These are phyloP conservation scores for Gilbertella persicaria DNA, from an alignment of 371 early-diverging fungal species.

Conservation along the genomic window DNA sequence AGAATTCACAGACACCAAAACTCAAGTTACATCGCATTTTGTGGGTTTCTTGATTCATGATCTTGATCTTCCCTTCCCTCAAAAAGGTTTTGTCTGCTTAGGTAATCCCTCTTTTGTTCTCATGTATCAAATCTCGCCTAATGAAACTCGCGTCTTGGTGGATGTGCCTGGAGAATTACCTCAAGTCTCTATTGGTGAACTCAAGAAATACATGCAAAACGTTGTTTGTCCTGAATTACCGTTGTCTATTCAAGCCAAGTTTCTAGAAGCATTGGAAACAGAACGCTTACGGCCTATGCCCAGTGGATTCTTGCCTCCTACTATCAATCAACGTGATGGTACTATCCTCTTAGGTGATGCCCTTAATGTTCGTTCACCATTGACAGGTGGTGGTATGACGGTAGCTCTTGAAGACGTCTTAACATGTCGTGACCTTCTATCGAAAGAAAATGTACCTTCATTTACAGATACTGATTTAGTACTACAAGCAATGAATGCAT, in stretches of 20 bases:
- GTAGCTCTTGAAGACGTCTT: constrained; percentile 91
- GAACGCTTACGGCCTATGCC: constrained; percentile 87
- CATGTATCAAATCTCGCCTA: constrained; percentile 89
- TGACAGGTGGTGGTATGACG: constrained; percentile 97
- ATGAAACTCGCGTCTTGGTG: constrained; percentile 89
- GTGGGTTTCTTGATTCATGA: constrained; percentile 78
- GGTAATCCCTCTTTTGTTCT: constrained; percentile 88
- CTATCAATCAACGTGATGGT: constrained; percentile 66
- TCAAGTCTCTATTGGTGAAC: constrained; percentile 58
- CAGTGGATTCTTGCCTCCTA: constrained; percentile 83
- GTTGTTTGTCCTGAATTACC: constrained; percentile 75
- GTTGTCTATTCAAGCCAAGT: constrained; percentile 57
- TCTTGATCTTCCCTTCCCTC: constrained; percentile 74
- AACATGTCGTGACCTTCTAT: constrained; percentile 58
- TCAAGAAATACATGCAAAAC: constrained; percentile 65
- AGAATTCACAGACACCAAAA: constrained; percentile 56
- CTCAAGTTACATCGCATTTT: constrained; percentile 72
- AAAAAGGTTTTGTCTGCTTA: constrained; percentile 91
- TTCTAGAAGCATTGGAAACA: constrained; percentile 70
- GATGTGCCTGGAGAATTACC: constrained; percentile 93
- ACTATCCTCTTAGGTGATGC: constrained; percentile 90
- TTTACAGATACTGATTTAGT: constrained; percentile 54
- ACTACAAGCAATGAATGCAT: constrained; percentile 56
- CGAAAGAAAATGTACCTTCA: constrained; percentile 52
- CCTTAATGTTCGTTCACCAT: constrained; percentile 92